These are phyloP conservation scores for Trametes gibbosa DNA, from an alignment of 768 basidiomycete genomes.

Conservation along the genomic window DNA sequence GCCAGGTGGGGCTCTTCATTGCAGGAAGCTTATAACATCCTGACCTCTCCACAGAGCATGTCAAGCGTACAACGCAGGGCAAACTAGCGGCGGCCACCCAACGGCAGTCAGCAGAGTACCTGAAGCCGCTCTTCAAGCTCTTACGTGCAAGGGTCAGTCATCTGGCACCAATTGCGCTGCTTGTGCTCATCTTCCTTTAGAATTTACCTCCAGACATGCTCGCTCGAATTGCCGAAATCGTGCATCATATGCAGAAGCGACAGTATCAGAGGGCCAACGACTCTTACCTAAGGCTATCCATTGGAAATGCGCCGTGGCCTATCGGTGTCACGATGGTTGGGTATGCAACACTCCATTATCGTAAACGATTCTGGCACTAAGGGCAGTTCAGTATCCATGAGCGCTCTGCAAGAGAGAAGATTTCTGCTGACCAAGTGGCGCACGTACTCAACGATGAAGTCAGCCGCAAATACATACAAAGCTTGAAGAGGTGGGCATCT, in stretches of 20 bases:
- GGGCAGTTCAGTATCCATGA: conserved; percentile 77
- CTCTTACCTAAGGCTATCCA: conserved; percentile 92
- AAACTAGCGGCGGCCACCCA: conserved; percentile 94
- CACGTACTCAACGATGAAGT: conserved; percentile 99
- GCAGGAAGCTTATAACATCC: neutral
- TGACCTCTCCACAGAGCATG: conserved; percentile 44
- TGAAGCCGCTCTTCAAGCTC: conserved; percentile 94
- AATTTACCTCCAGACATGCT: conserved; percentile 84
- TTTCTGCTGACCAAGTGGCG: conserved; percentile 94
- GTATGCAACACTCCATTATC: conserved; percentile 42
- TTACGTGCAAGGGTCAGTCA: conserved; percentile 73
- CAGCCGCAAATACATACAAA: conserved; percentile 97
- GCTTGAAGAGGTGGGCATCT: conserved; percentile 75
- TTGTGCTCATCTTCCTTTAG: conserved; percentile 33
- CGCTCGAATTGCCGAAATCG: conserved; percentile 84
- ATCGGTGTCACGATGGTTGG: conserved; percentile 99
- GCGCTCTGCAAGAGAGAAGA: conserved; percentile 96
- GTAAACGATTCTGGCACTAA: neutral
- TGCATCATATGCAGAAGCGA: conserved; percentile 94
- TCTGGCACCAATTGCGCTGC: neutral
- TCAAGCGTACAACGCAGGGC: conserved; percentile 88
- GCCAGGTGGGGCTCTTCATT: conserved; percentile 56
- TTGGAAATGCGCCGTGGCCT: conserved; percentile 99
- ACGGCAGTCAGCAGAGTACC: conserved; percentile 91
- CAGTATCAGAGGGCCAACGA: conserved; percentile 97